These are phyloP conservation scores for Fusarium sp. DNA, from an alignment of 2,329 filamentous ascomycete genomes.

Conservation along the genomic window DNA sequence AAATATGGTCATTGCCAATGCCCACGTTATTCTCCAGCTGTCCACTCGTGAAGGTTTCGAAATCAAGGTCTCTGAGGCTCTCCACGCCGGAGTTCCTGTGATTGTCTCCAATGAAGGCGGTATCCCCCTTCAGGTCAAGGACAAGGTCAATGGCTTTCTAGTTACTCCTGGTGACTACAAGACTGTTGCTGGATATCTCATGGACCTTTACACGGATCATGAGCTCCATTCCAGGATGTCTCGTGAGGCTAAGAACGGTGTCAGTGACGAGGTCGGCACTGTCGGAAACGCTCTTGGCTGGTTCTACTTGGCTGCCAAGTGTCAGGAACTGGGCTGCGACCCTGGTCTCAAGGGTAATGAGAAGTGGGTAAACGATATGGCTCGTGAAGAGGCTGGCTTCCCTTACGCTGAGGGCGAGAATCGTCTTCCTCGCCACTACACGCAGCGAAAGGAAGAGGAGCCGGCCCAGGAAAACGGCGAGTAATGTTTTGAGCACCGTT, in stretches of 20 bases:
- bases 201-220: constrained; percentile 71
- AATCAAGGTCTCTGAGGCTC: constrained; percentile 84
- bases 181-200: constrained; percentile 72
- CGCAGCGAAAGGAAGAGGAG: constrained; percentile 27
- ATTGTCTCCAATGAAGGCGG: constrained; percentile 81
- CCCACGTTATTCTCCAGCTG: constrained; percentile 78
- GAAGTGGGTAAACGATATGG: constrained; percentile 54
- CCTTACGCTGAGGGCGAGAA: constrained; percentile 68
- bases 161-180: constrained; percentile 75
- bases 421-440: constrained; percentile 58
- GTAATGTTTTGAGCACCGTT: not conserved
- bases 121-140: constrained; percentile 79
- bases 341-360: constrained; percentile 64
- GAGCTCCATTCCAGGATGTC: constrained; percentile 73
- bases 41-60: constrained; percentile 86
- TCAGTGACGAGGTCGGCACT: constrained; percentile 83
- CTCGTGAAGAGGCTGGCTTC: constrained; percentile 60
- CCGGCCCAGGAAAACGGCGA: constrained; percentile 15
- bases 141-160: constrained; percentile 76
- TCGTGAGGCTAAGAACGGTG: constrained; percentile 67
- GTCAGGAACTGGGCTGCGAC: constrained; percentile 61
- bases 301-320: constrained; percentile 78
- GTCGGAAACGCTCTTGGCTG: constrained; percentile 80
- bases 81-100: constrained; percentile 81
- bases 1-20: constrained; percentile 76